Conservation (phyloP, 2,329 filamentous ascomycete species). For the Verticillium nubilum region DNA sequence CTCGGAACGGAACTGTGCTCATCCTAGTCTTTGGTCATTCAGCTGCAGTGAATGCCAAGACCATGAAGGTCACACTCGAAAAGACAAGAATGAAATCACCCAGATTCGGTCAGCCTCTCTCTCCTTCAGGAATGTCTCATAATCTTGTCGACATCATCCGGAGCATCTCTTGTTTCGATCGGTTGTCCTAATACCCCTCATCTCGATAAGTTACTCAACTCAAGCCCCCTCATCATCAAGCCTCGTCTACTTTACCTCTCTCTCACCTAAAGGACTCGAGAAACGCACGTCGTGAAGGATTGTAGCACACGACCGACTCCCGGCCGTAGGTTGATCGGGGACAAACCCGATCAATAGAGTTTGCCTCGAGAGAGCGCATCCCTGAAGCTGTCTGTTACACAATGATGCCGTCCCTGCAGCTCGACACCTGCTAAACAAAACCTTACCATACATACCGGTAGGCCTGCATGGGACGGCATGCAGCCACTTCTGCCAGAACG, state of each 20-base stretch:
- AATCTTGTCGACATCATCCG: no score
- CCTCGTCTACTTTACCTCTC: neutral
- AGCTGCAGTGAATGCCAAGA: slow-evolving; percentile 6
- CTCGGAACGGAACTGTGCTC: neutral
- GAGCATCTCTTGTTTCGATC: no score
- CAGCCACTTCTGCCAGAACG: no score
- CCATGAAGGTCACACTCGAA: slow-evolving; percentile 13
- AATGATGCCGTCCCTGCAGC: neutral
- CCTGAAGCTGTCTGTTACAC: neutral
- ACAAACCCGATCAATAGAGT: neutral
- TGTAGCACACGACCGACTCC: neutral
- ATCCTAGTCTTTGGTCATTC: neutral
- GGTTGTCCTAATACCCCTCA: no score
- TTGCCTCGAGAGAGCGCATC: neutral
- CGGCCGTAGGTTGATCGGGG: neutral
- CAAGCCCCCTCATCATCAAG: neutral
- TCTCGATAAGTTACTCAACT: neutral
- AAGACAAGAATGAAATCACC: neutral
- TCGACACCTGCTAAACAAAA: no score
- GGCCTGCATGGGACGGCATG: no score
- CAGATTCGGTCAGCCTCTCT: no score
- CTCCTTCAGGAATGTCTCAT: no score
- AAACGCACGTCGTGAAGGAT: neutral
- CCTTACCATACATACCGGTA: no score
- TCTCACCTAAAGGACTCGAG: no score